Evolutionary conservation across 106 monocot species (phyloP), one percentile per base, ranked within the genome.

Genomic region (Allium sativum): DNA sequence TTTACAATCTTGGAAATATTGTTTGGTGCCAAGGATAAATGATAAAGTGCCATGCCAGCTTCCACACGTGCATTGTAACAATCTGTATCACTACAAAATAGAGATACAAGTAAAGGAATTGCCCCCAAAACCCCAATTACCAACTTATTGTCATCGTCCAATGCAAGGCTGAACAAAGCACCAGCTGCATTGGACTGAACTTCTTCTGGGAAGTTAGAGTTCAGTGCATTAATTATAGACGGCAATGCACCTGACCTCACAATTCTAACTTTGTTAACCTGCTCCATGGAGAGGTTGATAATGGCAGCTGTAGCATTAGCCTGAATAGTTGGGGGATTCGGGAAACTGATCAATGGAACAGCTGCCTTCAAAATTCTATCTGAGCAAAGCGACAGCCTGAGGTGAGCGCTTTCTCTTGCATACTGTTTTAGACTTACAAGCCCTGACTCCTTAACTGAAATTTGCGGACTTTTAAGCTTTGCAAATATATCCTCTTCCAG

Each of bases 271-370:
- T 85, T 85, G 78, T 89, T 93, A 40, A 53, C 41, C 11, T 59
- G 52, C 45, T 85, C 80, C 15, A 93, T 73, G 41, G 93, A 93
- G 40, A 93, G 76, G 76, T 93, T 93, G 16, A 89, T 77, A 48
- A 89, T 12, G 18, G 76, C 62, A 3, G 93, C 93, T 18, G 72
- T 65, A 56, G 89, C 80, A 73, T 75, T 66, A 59, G 64, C 52
- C 47, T 78, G 76, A 44, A 83, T 52, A 0, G 52, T 45, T 44
- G 68, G 19, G 60, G 61, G 31, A 42, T 44, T 61, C 14, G 89
- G 78, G 21, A 72, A 64, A 40, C 89, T 73, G 51, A 72, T 45
- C 7, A 67, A 65, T 10, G 74, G 70, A 21, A 94, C 78, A 14
- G 64, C 61, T 8, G 71, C 50, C 31, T 31, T 31, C 10, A 95